Base-by-base conservation (phyloP, 1,284 basidiomycete genomes). In the Ustilago cynodontis region DNA sequence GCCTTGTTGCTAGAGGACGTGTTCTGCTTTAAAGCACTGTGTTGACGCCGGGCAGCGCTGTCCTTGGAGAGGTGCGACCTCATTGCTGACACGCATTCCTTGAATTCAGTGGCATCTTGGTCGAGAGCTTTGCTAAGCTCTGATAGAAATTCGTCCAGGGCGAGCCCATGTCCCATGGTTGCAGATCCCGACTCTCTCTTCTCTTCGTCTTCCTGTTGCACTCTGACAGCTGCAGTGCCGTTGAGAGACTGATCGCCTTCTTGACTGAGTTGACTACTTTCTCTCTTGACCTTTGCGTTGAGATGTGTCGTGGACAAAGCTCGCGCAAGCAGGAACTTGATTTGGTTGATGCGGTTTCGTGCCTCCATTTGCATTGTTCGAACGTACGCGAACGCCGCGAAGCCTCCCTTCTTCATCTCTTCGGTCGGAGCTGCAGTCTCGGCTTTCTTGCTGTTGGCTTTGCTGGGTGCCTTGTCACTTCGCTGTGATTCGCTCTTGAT, bases 241-340 rank as follows among this genome's bases (percentile, higher is more conserved):
- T 39, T 37, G 35, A 37, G 35, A 14, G 35, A 14, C 14, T 45
- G 18, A 22, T 45, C 16, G 43, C 18, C 43, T 18, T 2, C 29
- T 52, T 39, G 18, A 45, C 43, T 33, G 5, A 11, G 11, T 5
- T 5, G 31, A 33, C 31, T 5, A 11, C 6, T 11, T 28, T 35
- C 20, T 22, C 26, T 24, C 8, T 16, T 13, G 11, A 18, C 13
- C 4, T 26, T n/a, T 9, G 54, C 45, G 22, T 18, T 35, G 1
- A 29, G 18, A 6, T 62, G 37, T 47, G 63, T 31, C 10, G 26
- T 24, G 20, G 51, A 13, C 35, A 76, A n/a, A 2, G 68, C 60
- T 16, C 53, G 59, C 1, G 65, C 73, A 20, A 76, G 18, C 13
- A 76, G 43, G 18, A 71, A 65, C 35, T 76, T 76, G 28, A 71